Evolutionary conservation across 495 filamentous ascomycete species (phyloP).

Genomic region (Podospora pseudoanserina): DNA sequence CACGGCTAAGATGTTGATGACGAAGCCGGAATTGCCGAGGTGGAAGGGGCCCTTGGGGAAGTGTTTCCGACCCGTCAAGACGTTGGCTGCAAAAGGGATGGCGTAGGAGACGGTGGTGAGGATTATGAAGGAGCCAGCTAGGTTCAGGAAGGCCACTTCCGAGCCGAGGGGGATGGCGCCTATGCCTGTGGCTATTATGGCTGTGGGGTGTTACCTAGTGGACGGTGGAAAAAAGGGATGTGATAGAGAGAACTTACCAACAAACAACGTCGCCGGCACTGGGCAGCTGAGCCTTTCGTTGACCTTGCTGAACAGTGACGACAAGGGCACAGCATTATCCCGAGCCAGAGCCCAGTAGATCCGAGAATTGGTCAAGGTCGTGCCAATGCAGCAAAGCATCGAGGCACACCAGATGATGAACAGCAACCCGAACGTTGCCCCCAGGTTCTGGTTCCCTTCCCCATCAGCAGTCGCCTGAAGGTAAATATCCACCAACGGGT

Average conservation of each 20-base stretch:
- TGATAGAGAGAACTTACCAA: slow-evolving; percentile 32
- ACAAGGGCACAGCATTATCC: slow-evolving; percentile 61
- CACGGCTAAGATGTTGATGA: slow-evolving; percentile 57
- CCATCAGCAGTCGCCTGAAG: slow-evolving; percentile 63
- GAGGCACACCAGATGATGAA: slow-evolving; percentile 66
- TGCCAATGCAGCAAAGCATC: slow-evolving; percentile 60
- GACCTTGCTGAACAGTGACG: slow-evolving; percentile 45
- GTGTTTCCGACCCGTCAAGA: slow-evolving; percentile 60
- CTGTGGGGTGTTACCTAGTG: slow-evolving; percentile 6
- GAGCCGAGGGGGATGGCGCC: slow-evolving; percentile 72
- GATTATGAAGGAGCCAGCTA: slow-evolving; percentile 72
- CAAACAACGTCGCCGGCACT: slow-evolving; percentile 63
- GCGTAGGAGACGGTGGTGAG: slow-evolving; percentile 70
- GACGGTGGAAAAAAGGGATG: not conserved
- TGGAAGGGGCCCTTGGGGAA: slow-evolving; percentile 67
- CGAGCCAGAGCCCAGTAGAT: slow-evolving; percentile 81
- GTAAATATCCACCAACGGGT: slow-evolving; percentile 78
- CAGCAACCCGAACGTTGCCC: slow-evolving; percentile 61
- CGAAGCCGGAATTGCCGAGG: slow-evolving; percentile 58
- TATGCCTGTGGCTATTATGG: slow-evolving; percentile 58
- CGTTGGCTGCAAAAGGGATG: slow-evolving; percentile 69
- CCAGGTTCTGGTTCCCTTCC: slow-evolving; percentile 34
- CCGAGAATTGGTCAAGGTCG: slow-evolving; percentile 73
- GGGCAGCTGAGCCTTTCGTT: slow-evolving; percentile 57
- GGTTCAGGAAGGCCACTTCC: slow-evolving; percentile 69